Percentiles rank a stretch among this genome's conserved stretches.
Evolutionary conservation across 176 grass and related monocot genomes (phyloP).

Genomic region (Aegilops speltoides): DNA sequence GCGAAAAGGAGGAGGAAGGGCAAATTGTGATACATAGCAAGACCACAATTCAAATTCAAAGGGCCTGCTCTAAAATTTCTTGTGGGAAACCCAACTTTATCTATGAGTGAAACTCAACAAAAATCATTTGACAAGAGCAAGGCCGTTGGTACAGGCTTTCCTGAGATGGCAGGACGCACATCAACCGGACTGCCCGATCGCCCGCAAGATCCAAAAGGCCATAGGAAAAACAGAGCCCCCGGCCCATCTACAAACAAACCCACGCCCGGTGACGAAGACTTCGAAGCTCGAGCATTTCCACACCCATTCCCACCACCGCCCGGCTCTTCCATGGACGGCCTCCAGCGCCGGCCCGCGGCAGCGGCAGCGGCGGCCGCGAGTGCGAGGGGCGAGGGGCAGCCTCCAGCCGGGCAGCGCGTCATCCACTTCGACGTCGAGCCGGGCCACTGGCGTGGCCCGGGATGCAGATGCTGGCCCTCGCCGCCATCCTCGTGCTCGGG

Average conservation of each 20-base stretch:
- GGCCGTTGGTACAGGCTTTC: not conserved
- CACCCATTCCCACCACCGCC: not conserved
- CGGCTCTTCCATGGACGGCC: conserved; percentile 31
- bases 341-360: conserved; percentile 37
- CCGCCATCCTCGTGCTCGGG: conserved; percentile 44
- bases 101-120: too few species aligned
- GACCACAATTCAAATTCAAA: too few species aligned
- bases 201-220: not conserved
- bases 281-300: not conserved
- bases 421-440: conserved; percentile 65
- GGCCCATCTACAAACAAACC: not conserved
- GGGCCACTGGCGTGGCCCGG: conserved; percentile 51
- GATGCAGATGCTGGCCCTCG: conserved; percentile 73
- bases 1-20: too few species aligned
- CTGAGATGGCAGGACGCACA: not conserved
- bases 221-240: not conserved
- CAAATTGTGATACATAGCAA: too few species aligned
- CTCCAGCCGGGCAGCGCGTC: not conserved
- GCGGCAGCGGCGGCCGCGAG: not conserved
- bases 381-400: conserved; percentile 11
- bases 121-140: too few species aligned
- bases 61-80: too few species aligned
- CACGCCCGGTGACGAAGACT: not conserved
- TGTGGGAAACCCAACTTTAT: too few species aligned
- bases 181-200: not conserved